These are phyloP conservation scores for Melampsora larici-populina DNA, from an alignment of 1,284 basidiomycete species.

Conservation along the genomic window DNA sequence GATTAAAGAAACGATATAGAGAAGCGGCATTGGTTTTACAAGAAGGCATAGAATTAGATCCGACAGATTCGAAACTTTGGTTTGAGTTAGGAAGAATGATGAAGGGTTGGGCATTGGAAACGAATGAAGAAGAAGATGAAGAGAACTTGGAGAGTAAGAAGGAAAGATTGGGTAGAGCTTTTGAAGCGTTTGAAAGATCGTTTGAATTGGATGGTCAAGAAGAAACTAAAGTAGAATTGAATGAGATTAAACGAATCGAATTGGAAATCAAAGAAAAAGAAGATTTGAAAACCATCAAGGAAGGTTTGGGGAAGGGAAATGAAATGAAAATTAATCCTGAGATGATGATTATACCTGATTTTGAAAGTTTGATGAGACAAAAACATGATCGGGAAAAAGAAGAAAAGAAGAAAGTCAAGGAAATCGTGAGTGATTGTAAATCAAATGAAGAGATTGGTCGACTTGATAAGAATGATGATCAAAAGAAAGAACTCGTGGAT, in stretches of 20 bases:
- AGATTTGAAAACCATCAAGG: background rate
- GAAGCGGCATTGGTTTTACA: constrained; percentile 25
- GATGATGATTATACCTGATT: background rate
- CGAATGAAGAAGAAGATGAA: background rate
- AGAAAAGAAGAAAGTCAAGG: no score
- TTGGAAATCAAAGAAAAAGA: constrained; percentile 1
- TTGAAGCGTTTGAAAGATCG: constrained; percentile 22
- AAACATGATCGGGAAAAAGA: no score
- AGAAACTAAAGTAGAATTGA: background rate
- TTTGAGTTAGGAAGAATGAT: constrained; percentile 28
- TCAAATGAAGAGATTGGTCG: no score
- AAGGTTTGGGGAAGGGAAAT: background rate
- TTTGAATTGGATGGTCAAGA: constrained; percentile 16
- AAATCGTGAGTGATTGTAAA: no score
- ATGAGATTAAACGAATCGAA: background rate
- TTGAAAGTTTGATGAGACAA: background rate
- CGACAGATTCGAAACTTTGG: constrained; percentile 10
- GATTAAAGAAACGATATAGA: constrained; percentile 12
- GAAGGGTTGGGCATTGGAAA: constrained; percentile 18
- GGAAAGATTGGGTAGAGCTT: constrained; percentile 25
- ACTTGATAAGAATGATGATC: no score
- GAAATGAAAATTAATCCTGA: background rate
- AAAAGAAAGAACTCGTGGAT: no score
- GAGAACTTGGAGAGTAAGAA: background rate
- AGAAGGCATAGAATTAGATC: constrained; percentile 15